Base-by-base conservation (phyloP, 2,329 filamentous ascomycete genomes). In the Zasmidium angulare region DNA sequence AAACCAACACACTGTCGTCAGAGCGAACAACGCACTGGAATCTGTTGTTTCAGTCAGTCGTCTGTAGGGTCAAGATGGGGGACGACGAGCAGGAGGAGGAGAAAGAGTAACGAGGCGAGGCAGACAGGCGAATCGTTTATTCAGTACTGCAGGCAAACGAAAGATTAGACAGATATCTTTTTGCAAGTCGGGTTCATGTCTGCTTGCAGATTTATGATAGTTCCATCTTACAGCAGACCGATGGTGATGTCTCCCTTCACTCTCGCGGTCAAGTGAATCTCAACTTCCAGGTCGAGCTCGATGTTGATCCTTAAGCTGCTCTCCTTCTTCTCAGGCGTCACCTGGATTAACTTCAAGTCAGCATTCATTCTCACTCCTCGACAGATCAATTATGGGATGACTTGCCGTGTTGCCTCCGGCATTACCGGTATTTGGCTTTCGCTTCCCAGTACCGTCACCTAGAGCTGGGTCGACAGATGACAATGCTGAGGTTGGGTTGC, bases 231-330 rank as follows among this genome's bases (percentile, higher is more conserved):
- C 65, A 71, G 48, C 57, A 71, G 57, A 11, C 69, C 68, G 53
- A 70, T 71, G 11, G 66, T 68, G 23, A 71, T 66, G 51, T 71
- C 69, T 47, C 68, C 69, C 58, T 69, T 64, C n/a, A 70, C 62
- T 55, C 68, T 62, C 52, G 68, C 69, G 22, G 62, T 65, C 53
- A 71, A 54, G 53, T 71, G 67, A 10, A 71, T 60, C 53, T 71
- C 69, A 19, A 71, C 67, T 17, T 70, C 69, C 31, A 71, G 50
- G 43, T 71, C 66, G 46, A 71, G 53, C 53, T 67, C 60, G 29
- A 71, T 69, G 49, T 63, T 56, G 56, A 70, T 71, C 57, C 66
- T 69, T 59, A 71, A 55, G 51, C 67, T 68, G 55, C 62, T 66
- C 43, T 68, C 60, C 22, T 63, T 52, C 19, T 48, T 40, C 22